A percentile compares a stretch with the other conserved stretches of the same genome.
Evolutionary conservation across 2,329 filamentous ascomycete genomes (phyloP).

Genomic region (Ascochyta rabiei): DNA sequence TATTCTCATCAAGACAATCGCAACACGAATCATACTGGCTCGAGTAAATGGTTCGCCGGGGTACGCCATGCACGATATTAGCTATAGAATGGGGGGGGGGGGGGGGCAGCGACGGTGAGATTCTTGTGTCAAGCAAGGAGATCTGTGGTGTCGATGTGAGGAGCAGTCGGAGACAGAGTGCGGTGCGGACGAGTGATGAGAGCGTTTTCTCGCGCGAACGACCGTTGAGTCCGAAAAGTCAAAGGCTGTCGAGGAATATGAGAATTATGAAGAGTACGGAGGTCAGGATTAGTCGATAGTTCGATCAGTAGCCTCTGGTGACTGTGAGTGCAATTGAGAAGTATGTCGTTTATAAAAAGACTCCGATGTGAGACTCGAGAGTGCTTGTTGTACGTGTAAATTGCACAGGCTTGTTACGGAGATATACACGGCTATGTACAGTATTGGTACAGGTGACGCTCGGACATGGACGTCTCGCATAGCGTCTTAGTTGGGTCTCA

Average conservation of each 20-base stretch:
- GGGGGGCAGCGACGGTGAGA: slow-evolving; percentile 20
- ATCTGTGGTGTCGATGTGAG: slow-evolving; percentile 14
- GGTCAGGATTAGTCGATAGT: not conserved
- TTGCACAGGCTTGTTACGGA: not conserved
- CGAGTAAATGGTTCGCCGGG: not conserved
- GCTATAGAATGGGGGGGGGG: slow-evolving; percentile 4
- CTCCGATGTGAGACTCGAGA: too few relatives aligned
- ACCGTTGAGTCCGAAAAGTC: not conserved
- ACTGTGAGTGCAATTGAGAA: too few relatives aligned
- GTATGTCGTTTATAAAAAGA: too few relatives aligned
- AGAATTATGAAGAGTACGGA: not conserved
- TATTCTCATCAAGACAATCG: slow-evolving; percentile 23
- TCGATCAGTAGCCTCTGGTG: not conserved
- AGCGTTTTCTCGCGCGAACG: slow-evolving; percentile 15
- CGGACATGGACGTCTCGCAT: not conserved
- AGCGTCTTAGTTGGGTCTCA: slow-evolving; percentile 27
- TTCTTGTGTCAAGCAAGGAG: slow-evolving; percentile 18
- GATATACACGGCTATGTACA: slow-evolving; percentile 12
- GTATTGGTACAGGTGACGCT: not conserved
- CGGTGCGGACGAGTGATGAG: slow-evolving; percentile 18
- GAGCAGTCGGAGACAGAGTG: slow-evolving; percentile 8
- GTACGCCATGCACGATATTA: slow-evolving; percentile 23
- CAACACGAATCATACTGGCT: not conserved
- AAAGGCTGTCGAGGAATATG: not conserved
- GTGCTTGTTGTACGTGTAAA: not conserved